Evolutionary conservation across 257 asterid genomes (phyloP).

Genomic region (Primulina tabacum): DNA sequence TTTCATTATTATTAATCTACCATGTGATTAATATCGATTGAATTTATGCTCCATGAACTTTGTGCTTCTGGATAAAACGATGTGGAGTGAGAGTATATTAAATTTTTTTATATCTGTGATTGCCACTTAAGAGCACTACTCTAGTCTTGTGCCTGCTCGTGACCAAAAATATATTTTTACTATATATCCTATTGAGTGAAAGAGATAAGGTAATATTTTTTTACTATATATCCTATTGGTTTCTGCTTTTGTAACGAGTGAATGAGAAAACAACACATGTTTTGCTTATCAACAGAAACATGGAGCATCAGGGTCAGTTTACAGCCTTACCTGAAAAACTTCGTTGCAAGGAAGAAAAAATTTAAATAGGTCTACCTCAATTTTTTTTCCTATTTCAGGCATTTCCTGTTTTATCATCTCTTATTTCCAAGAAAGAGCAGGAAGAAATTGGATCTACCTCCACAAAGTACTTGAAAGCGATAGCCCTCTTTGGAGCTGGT

Average conservation of each 20-base stretch:
- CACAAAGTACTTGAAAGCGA: constrained; percentile 41
- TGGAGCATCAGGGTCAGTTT: background rate
- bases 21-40: background rate
- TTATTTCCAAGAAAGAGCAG: constrained; percentile 38
- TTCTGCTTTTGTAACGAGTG: too few relatives aligned
- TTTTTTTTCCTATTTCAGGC: constrained; percentile 31
- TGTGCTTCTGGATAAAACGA: too few relatives aligned
- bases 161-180: too few relatives aligned
- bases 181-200: too few relatives aligned
- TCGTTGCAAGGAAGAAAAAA: background rate
- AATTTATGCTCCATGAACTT: too few relatives aligned
- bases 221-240: too few relatives aligned
- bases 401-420: constrained; percentile 36
- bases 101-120: too few relatives aligned
- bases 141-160: too few relatives aligned
- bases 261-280: background rate
- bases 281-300: background rate
- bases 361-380: background rate
- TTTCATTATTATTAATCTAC: constrained; percentile 14
- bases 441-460: constrained; percentile 43
- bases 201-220: too few relatives aligned
- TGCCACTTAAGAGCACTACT: too few relatives aligned
- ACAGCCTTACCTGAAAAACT: background rate
- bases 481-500: constrained; percentile 52
- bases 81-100: too few relatives aligned